phyloP scores from a whole-genome alignment of 495 filamentous ascomycete species.

The Penicillium turbatum region DNA sequence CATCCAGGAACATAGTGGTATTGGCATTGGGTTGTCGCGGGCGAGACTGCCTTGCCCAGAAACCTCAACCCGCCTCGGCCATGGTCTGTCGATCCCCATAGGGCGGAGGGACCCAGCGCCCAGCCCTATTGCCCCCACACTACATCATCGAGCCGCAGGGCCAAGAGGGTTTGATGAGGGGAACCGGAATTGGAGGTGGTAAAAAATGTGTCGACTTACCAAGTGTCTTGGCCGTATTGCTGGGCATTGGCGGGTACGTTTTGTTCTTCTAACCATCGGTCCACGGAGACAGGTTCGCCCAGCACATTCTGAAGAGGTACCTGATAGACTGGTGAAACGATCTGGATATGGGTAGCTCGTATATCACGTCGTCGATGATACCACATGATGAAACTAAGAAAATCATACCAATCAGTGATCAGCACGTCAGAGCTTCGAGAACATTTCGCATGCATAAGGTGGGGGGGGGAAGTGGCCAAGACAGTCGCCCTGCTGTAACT shows the following conservation, averaged over 20 bases:
- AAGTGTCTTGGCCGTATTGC: constrained; percentile 28
- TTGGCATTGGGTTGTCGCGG: not conserved
- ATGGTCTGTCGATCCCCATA: constrained; percentile 7
- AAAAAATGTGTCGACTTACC: constrained; percentile 23
- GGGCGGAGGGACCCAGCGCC: constrained; percentile 14
- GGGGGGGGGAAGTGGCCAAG: constrained; percentile 17
- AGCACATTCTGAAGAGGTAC: constrained; percentile 7
- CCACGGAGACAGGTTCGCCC: constrained; percentile 17
- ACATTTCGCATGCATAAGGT: constrained; percentile 14
- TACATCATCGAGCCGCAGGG: constrained; percentile 18
- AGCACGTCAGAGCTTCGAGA: constrained; percentile 12
- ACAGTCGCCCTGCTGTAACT: constrained; percentile 18
- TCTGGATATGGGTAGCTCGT: constrained; percentile 1
- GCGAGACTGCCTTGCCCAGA: constrained; percentile 7
- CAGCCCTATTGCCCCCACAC: constrained; percentile 32
- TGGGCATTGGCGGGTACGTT: constrained; percentile 14
- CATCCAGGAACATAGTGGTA: not conserved
- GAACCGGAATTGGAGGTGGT: not conserved
- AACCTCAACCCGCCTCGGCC: not conserved
- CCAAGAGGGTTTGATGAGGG: constrained; percentile 17
- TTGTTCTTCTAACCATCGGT: constrained; percentile 32
- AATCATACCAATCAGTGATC: constrained; percentile 5
- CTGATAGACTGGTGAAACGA: not conserved
- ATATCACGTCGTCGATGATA: constrained; percentile 20
- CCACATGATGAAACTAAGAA: constrained; percentile 26